Evolutionary conservation across 257 asterid species (phyloP).

Genomic region (Verbascum thapsus): DNA sequence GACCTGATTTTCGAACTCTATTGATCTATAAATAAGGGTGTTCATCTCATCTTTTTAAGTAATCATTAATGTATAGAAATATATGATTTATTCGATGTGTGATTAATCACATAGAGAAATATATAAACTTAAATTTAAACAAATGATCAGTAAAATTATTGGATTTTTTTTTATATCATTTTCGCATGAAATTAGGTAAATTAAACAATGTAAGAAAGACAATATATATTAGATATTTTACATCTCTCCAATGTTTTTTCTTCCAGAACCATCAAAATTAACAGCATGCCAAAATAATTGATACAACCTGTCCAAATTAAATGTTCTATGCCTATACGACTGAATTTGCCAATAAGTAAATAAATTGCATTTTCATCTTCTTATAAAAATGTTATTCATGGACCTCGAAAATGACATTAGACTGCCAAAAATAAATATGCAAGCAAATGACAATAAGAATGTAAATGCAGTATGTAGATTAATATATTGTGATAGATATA

Average conservation of each 20-base stretch:
- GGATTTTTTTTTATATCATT: too few species aligned
- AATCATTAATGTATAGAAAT: too few species aligned
- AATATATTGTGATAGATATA: too few species aligned
- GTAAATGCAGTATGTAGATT: too few species aligned
- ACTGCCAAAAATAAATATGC: not conserved
- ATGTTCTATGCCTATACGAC: conserved; percentile 12
- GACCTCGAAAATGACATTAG: conserved; percentile 1
- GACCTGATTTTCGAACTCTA: too few species aligned
- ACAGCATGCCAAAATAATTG: conserved; percentile 21
- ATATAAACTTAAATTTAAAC: too few species aligned
- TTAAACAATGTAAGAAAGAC: conserved; percentile 26
- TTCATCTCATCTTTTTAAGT: too few species aligned
- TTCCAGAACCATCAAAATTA: not conserved
- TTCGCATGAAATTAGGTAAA: too few species aligned
- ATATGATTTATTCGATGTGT: too few species aligned
- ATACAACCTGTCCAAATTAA: conserved; percentile 29
- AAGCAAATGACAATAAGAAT: not conserved
- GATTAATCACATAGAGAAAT: too few species aligned
- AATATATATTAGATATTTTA: conserved; percentile 10
- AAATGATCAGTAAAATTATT: too few species aligned
- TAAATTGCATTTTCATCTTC: not conserved
- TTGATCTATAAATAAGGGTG: too few species aligned
- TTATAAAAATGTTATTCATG: not conserved
- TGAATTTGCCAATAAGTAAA: conserved; percentile 29
- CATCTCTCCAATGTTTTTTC: conserved; percentile 14